Evolutionary conservation across 495 filamentous ascomycete species (phyloP), one percentile per base, ranked within the genome.

Genomic region (Penicillium odoratum): DNA sequence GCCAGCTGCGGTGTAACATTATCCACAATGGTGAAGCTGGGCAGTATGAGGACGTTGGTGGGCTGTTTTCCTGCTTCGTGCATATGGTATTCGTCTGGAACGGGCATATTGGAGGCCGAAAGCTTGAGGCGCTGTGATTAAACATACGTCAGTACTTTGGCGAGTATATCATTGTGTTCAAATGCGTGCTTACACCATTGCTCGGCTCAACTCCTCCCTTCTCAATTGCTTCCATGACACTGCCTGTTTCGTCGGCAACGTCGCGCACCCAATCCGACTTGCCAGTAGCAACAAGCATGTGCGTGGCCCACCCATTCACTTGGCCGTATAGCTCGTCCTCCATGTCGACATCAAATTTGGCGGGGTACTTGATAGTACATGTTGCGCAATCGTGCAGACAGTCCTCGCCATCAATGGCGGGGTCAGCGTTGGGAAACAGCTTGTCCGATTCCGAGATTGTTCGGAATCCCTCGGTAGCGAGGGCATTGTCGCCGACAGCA

Each of bases 211-310:
- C 74, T 9, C 74, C 73, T 7, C 81, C 75, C 57, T 82, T 83
- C 55, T 81, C 85, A 66, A 98, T 84, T 7, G 93, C 95, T 75
- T 95, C 86, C 94, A 98, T 98, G 29, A 98, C 83, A 67, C 92
- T 96, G 1, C 92, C 95, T 71, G 85, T 83, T 76, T 98, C 94
- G 63, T 98, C 90, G 45, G 84, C 86, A 13, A 98, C 89, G 74
- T 96, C 88, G 48, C 89, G 74, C 62, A 93, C 87, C 94, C 94
- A 98, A 74, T 98, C 95, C 25, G 87, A 86, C 78, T 97, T 96
- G 42, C 92, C 92, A 2, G 94, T 98, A 10, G 93, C 94, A 16
- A 98, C 91, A 40, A 98, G 79, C 54, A 96, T 66, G 70, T 98
- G 94, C 16, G 90, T 93, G 51, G 84, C 84, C 88, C 91, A 98